Evolutionary conservation across 192 early-diverging fungal genomes (phyloP), one percentile per base, ranked within the genome.

Genomic region (Coemansia sp.): DNA sequence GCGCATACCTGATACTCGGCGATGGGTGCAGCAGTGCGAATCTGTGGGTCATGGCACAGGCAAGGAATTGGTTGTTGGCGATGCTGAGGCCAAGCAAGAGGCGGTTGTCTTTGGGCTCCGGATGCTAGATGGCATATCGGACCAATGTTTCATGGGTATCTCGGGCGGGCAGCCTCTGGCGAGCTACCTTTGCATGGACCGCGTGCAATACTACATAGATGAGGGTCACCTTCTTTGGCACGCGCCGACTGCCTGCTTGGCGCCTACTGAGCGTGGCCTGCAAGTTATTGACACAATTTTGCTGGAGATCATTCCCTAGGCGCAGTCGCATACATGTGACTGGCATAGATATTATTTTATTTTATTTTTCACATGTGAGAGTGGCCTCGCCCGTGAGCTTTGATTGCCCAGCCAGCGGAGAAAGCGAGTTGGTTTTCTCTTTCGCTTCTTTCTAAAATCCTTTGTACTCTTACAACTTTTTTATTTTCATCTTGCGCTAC

Each of bases 31-130:
- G 59, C 34, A 31, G n/a, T 78, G 84, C 70, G 68, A 71, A 34
- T 19, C 9, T 3, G 9, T 31, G 2, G 78, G 75, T 36, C 78
- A 80, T 36, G 78, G 78, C 4, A 77, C 74, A 0, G 70, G 61
- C 5, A 67, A 50, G 36, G 9, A 14, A 4, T 44, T 21, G 14
- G 38, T 19, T 3, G 21, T 76, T 6, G 44, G 39, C 21, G 36
- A 25, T 14, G 53, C 19, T 0, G 68, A 76, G 42, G 72, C 74
- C 1, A 72, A 42, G 64, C 73, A 71, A 46, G 85, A 85, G 65
- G 57, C 70, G 21, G 67, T 87, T 0, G 77, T 87, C 64, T 71
- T 87, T 65, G 80, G 85, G 10, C 65, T 87, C 38, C 77, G 85
- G 4, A 85, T 81, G 73, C 44, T 66, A 5, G 78, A 84, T 14